Evolutionary conservation across 148 eudicot species (phyloP), one percentile per base, ranked within the genome.

Genomic region (Rhododendron ferrugineum): DNA sequence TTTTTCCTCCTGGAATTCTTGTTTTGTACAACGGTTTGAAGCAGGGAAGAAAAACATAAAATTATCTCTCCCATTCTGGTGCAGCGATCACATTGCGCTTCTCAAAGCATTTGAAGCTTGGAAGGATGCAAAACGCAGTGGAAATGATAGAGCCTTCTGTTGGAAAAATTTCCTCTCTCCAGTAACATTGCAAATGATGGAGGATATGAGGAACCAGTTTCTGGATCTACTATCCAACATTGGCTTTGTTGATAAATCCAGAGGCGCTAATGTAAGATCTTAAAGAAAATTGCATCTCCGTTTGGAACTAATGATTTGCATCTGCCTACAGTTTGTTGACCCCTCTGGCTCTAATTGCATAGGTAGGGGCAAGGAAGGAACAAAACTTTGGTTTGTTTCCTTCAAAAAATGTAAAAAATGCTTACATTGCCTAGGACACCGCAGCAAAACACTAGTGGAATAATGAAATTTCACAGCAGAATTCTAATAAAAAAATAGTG

Each of bases 41-140:
- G 84, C 66, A 79, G 86, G 60, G 52, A 87, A 68, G 60, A 36
- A 56, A 78, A 34, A 49, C 47, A 74, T 74, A 6, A 16, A 54
- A 66, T 32, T 54, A 58, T 13, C 62, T 3, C 28, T 79, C 47
- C 82, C 83, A 77, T 64, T 83, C 86, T 90, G 83, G 32, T 89
- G 89, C 92, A 97, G 99, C 88, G 99, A 97, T 85, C 99, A 97
- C 88, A 95, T 97, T 88, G 99, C 99, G 64, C 98, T 97, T 91
- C 91, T 95, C 22, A 93, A 97, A 90, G 99, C 99, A 86, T 97
- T 90, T 93, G 96, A 94, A 86, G 98, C 92, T 62, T 97, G 99
- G 99, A 95, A 94, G 88, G 94, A 91, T 85, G 99, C 98, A 81
- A 97, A 92, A 89, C 91, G 89, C 36, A 46, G 84, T 68, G 93